Evolutionary conservation across 805 yeast species (phyloP), one percentile per base, ranked within the genome.

Genomic region (Lipomyces spencermartinsiae): DNA sequence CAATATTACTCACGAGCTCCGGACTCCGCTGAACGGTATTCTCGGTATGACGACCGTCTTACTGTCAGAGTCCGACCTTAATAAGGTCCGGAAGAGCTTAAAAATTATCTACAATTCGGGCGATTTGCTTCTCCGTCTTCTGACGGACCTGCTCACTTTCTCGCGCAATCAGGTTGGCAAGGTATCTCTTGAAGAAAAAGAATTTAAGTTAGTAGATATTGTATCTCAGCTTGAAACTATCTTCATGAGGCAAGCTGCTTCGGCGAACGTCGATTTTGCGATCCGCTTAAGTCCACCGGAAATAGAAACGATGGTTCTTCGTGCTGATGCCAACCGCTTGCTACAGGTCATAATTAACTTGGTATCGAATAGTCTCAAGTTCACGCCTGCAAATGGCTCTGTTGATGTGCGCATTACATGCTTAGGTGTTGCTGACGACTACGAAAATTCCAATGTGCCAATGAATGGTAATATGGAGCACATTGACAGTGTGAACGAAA

Each of bases 21-120:
- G 98, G 73, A 95, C 98, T 0, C 99, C 99, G 1, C 82, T 95
- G 70, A 95, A 95, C 78, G 99, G 98, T 77, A 95, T 95, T 55
- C 81, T 95, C 64, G 98, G 98, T 71, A 91, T 94, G 93, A 91
- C 97, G 0, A 90, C 97, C 2, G 90, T 94, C 65, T 93, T 97
- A 5, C 87, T 92, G 91, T 95, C 91, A 29, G 98, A 95, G 76
- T 83, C 82, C 35, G 94, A 91, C 73, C 82, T 83, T 2, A 78
- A 82, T 14, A 87, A 88, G 71, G 87, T 93, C 14, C 89, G 90
- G 74, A 88, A 89, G 59, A 89, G 93, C n/a, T 80, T 93, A 73
- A 90, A 90, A 70, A 84, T 94, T 62, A 93, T 94, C 63, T 92
- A 91, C 79, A 85, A 97, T 75, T 90, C 96, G 35, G 98, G 99